Percentiles rank a stretch among this genome's conserved stretches.
Evolutionary conservation across 1,284 basidiomycete species (phyloP).

Genomic region (Phellopilus nigrolimitatus): DNA sequence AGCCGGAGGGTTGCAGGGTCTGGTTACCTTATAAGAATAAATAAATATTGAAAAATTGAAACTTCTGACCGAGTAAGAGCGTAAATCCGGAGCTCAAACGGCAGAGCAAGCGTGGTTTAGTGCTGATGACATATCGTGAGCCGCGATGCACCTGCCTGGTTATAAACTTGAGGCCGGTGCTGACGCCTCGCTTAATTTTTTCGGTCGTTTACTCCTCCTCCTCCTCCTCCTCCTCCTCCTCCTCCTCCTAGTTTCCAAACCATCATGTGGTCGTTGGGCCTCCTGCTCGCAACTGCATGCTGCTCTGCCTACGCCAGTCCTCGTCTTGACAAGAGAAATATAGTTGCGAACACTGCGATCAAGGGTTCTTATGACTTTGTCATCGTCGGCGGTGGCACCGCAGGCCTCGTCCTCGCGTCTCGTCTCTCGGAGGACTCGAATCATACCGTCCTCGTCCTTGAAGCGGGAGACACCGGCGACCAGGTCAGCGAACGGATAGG

Average conservation of each 20-base stretch:
- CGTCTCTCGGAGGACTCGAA: conserved; percentile 67
- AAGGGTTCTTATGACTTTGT: conserved; percentile 54
- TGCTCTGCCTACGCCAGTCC: conserved; percentile 24
- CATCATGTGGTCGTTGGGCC: conserved; percentile 14
- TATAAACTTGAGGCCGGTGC: too few relatives aligned
- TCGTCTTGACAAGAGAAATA: conserved; percentile 31
- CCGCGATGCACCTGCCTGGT: neutral
- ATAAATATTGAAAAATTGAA: too few relatives aligned
- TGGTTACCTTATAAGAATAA: too few relatives aligned
- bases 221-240: neutral
- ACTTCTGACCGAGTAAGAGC: too few relatives aligned
- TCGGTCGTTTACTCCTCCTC: neutral
- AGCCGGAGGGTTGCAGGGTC: too few relatives aligned
- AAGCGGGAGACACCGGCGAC: conserved; percentile 62
- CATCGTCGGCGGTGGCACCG: conserved; percentile 63
- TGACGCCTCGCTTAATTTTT: neutral
- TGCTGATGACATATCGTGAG: neutral
- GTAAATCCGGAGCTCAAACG: too few relatives aligned
- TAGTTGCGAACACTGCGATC: conserved; percentile 35
- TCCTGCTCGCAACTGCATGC: conserved; percentile 27
- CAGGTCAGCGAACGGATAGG: conserved; percentile 37
- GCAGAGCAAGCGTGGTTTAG: too few relatives aligned
- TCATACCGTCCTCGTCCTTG: conserved; percentile 67
- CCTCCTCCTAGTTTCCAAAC: too few relatives aligned
- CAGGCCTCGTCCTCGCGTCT: conserved; percentile 67